phyloP scores from a whole-genome alignment of 495 filamentous ascomycete species.

The Glutinoglossum americanum region DNA sequence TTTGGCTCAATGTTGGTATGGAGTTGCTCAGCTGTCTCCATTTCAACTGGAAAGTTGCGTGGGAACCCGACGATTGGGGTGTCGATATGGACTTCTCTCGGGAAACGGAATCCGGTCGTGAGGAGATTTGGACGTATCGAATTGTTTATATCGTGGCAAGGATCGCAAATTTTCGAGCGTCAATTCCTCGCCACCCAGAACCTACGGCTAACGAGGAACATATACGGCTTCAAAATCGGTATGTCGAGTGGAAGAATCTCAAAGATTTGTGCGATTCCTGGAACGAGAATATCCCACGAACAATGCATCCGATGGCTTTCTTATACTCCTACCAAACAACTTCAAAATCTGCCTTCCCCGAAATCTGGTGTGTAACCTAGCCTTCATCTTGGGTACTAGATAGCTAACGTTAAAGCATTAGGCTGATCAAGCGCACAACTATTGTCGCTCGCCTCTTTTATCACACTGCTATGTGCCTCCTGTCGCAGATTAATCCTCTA shows the following conservation, averaged over 20 bases:
- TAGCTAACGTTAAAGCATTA: conserved; percentile 10
- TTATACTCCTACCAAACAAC: conserved; percentile 44
- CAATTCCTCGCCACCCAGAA: conserved; percentile 36
- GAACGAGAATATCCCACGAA: conserved; percentile 53
- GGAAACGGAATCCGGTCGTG: conserved; percentile 28
- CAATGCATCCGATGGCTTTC: conserved; percentile 73
- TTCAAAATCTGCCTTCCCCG: conserved; percentile 57
- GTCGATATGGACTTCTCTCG: conserved; percentile 57
- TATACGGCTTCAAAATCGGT: conserved; percentile 36
- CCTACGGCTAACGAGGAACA: conserved; percentile 37
- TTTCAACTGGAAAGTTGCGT: conserved; percentile 72
- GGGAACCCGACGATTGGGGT: conserved; percentile 85
- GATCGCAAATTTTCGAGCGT: conserved; percentile 59
- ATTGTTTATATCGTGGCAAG: conserved; percentile 86
- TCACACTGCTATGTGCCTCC: conserved; percentile 59
- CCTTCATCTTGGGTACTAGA: background rate
- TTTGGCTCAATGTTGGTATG: conserved; percentile 84
- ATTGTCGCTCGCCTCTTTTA: conserved; percentile 78
- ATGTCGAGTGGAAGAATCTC: conserved; percentile 56
- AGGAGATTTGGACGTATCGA: conserved; percentile 79
- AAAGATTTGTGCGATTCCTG: conserved; percentile 60
- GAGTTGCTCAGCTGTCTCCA: conserved; percentile 73
- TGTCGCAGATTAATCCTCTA: conserved; percentile 61
- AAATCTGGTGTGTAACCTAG: conserved; percentile 46
- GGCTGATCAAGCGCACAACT: conserved; percentile 64